Evolutionary conservation across 106 monocot species (phyloP), one percentile per base, ranked within the genome.

Genomic region (Dioscorea zingiberensis): DNA sequence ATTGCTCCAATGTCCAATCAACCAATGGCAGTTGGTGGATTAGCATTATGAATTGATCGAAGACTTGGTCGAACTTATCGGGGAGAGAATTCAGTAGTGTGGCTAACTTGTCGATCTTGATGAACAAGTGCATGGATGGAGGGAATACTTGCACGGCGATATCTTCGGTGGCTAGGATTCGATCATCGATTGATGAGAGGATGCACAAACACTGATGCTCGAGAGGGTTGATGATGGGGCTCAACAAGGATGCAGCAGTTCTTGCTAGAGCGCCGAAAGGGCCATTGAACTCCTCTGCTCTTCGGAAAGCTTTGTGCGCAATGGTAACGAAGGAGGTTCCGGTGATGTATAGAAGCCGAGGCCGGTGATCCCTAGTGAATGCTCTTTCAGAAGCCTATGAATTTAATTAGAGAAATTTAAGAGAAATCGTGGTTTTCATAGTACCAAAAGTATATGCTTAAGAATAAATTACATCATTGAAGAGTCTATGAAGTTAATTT

Each of bases 61-160:
- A 49, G 9, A n/a, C 32, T 3, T 75, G 62, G 11, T 80, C 75
- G 32, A 71, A 60, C 27, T 14, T 30, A 13, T 71, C 56, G 13
- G 75, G 74, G 44, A 71, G 17, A 8, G 59, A 59, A 18, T 75
- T 66, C 1, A 47, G 44, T 3, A 75, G 55, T 61, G 56, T 55
- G n/a, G 70, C 74, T 8, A 80, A 22, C 67, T 80, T 65, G 24
- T 75, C 75, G 1, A 71, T 8, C 51, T 62, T 49, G 45, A 4
- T 24, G 24, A 80, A 75, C 46, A 80, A 16, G 19, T 15, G 60
- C 9, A 44, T 6, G 1, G 66, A 47, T 4, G 45, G 45, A 27
- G 80, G 80, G 56, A 66, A 80, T 44, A 75, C 27, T 26, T 28
- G 32, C 55, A 67, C 48, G 65, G 56, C 10, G n/a, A 62, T 15